Evolutionary conservation across 257 asterid species (phyloP).

Genomic region (Nicotiana tabacum): DNA sequence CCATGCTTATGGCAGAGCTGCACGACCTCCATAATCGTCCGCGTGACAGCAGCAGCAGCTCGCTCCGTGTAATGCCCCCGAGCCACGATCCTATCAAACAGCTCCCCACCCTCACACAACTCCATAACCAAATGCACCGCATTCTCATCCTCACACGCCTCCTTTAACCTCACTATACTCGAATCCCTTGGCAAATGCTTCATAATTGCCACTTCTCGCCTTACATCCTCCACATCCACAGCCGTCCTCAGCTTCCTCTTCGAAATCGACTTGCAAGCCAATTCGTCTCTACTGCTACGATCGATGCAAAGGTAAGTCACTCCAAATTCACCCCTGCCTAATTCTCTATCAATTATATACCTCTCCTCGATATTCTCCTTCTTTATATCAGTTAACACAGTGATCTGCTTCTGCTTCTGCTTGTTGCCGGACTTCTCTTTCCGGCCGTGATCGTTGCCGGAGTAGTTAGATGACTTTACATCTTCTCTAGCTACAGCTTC

Average conservation of each 20-base stretch:
- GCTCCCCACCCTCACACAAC: conserved; percentile 88
- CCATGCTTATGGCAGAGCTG: conserved; percentile 88
- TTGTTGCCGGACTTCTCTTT: conserved; percentile 48
- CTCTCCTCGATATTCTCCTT: conserved; percentile 69
- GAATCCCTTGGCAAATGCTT: conserved; percentile 77
- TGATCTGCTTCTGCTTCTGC: conserved; percentile 36
- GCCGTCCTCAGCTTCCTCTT: conserved; percentile 88
- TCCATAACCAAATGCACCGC: conserved; percentile 96
- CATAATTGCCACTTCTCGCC: conserved; percentile 91
- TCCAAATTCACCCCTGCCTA: conserved; percentile 92
- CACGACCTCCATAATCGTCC: conserved; percentile 86
- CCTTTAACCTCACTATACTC: conserved; percentile 75
- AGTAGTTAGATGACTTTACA: conserved; percentile 65
- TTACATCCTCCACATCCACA: conserved; percentile 90
- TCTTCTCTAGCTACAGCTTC: conserved; percentile 94
- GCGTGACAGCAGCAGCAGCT: conserved; percentile 72
- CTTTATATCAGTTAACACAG: conserved; percentile 48
- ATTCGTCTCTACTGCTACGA: conserved; percentile 55
- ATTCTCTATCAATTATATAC: conserved; percentile 66
- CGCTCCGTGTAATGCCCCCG: conserved; percentile 86
- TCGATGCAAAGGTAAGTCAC: conserved; percentile 83
- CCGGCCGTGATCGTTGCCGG: conserved; percentile 64
- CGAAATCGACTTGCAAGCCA: conserved; percentile 94
- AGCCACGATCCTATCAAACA: conserved; percentile 89
- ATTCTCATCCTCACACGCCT: conserved; percentile 90